Base-by-base conservation (phyloP, 306 rosid genomes). In the Sechiopsis laciniata region DNA sequence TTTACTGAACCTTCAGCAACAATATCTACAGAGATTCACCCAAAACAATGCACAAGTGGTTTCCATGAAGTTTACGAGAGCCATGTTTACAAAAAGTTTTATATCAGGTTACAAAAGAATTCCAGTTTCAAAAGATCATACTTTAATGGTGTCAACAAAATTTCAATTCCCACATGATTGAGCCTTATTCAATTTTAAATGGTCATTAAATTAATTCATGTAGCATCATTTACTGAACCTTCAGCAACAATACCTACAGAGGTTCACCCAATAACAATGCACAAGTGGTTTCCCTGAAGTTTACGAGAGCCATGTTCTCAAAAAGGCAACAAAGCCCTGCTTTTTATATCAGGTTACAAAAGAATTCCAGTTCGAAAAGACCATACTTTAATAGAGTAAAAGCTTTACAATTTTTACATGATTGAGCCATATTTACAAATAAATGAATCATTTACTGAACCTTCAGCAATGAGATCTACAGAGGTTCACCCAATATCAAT, bases 241-340 rank as follows among this genome's bases (percentile, higher is more conserved):
- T 82, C 59, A 71, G 77, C 73, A 80, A 87, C 71, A 51, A 29
- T 8, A 32, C 48, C n/a, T 26, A 71, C 82, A 78, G 78, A 87
- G 91, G 88, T 87, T 90, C 95, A 90, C 92, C 95, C 92, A 90
- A 88, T 0, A 85, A 88, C 83, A 79, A 73, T 84, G 88, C 79
- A 42, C 22, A 37, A 0, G 7, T 10, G 5, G 77, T 87, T n/a
- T 84, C 74, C 88, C 91, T 88, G 90, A 88, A 20, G 79, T 50
- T 76, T 76, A 87, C 82, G 71, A 87, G 85, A 84, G 85, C 74
- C 63, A 74, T 37, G 76, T 64, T 77, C 88, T 87, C 85, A 74
- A 0, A 32, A 37, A 72, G 84, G 82, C 78, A 82, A 79, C 82
- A 85, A 57, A 29, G 63, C 89, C 76, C 82, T 83, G 84, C 82